These are phyloP conservation scores for Pleurotus ostreatus DNA, from an alignment of 768 basidiomycete genomes.

Conservation along the genomic window DNA sequence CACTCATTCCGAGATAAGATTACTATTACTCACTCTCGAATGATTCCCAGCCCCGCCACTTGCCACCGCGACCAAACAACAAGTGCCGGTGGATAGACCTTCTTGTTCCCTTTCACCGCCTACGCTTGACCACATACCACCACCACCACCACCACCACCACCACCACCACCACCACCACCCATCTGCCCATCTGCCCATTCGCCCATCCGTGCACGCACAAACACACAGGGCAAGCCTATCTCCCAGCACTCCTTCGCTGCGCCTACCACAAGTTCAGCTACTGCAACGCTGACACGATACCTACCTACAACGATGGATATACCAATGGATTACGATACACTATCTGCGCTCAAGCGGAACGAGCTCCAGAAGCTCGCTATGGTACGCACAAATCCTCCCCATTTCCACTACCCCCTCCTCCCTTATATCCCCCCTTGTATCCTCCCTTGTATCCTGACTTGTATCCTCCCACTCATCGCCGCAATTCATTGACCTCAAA, in stretches of 20 bases:
- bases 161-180: background rate
- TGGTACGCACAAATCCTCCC: too few relatives aligned
- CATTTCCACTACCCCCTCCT: too few relatives aligned
- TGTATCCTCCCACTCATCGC: too few relatives aligned
- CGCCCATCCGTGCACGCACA: background rate
- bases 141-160: background rate
- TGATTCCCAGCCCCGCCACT: background rate
- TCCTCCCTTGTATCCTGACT: too few relatives aligned
- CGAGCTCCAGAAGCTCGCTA: constrained; percentile 5
- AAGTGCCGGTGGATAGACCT: background rate
- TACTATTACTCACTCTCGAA: too few relatives aligned
- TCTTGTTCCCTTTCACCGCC: background rate
- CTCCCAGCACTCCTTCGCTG: too few relatives aligned
- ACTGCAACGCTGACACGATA: background rate
- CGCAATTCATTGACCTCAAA: too few relatives aligned
- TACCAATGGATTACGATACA: too few relatives aligned
- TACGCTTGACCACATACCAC: background rate
- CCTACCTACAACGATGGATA: background rate
- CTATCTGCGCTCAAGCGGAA: background rate
- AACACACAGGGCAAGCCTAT: too few relatives aligned
- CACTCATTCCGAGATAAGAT: too few relatives aligned
- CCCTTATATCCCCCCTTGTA: too few relatives aligned
- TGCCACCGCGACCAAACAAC: background rate
- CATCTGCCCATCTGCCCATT: background rate
- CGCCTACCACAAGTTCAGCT: too few relatives aligned